Evolutionary conservation across 2,329 filamentous ascomycete species (phyloP).

Genomic region (Pseudocercospora crystallina): DNA sequence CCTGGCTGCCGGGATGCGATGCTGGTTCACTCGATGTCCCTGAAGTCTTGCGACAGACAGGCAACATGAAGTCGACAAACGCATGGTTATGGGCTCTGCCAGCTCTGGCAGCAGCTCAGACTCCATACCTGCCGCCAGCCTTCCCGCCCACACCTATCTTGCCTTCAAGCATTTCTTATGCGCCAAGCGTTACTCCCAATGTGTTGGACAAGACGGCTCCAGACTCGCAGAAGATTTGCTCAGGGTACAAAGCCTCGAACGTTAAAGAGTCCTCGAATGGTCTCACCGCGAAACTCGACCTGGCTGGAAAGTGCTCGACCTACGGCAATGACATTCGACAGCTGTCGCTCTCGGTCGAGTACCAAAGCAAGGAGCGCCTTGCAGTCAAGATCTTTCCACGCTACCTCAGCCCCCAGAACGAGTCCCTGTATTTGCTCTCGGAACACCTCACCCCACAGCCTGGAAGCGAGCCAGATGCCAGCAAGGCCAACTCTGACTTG

Average conservation of each 20-base stretch:
- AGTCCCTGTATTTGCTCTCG: conserved; percentile 27
- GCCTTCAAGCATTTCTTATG: conserved; percentile 25
- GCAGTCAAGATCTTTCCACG: conserved; percentile 30
- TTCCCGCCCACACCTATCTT: conserved; percentile 30
- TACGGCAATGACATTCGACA: conserved; percentile 32
- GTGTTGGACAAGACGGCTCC: conserved; percentile 28
- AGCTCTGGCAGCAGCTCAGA: conserved; percentile 19
- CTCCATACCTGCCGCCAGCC: conserved; percentile 29
- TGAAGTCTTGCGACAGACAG: too few species aligned
- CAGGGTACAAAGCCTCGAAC: conserved; percentile 31
- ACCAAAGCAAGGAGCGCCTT: conserved; percentile 29
- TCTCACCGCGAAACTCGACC: conserved; percentile 28
- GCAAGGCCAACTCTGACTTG: conserved; percentile 28
- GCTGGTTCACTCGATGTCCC: too few species aligned
- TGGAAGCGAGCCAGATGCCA: conserved; percentile 14
- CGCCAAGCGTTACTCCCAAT: conserved; percentile 30
- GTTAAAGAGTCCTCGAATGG: conserved; percentile 20
- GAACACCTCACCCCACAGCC: conserved; percentile 20
- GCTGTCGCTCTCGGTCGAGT: conserved; percentile 26
- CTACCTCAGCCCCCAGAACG: conserved; percentile 25
- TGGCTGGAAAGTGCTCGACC: conserved; percentile 31
- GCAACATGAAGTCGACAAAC: too few species aligned
- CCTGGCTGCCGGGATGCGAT: too few species aligned
- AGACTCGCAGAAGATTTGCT: conserved; percentile 27
- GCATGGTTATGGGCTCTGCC: conserved; percentile 1